A percentile compares a stretch with the other conserved stretches of the same genome.
phyloP scores from a whole-genome alignment of 202 grass and related monocot species.

The Sporobolus alterniflorus region DNA sequence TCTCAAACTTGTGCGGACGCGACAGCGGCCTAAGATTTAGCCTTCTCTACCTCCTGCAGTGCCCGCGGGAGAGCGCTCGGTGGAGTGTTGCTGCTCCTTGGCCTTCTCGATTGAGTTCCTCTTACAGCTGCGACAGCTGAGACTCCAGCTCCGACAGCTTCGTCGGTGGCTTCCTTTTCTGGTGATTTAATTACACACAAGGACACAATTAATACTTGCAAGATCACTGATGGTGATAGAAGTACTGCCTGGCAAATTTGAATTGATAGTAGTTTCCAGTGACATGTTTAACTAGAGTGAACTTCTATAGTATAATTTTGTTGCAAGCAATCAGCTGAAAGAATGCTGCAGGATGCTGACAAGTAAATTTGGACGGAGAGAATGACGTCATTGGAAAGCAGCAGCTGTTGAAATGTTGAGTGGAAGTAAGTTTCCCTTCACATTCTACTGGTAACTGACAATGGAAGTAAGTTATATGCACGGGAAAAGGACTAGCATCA shows the following conservation, averaged over 20 bases:
- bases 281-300: neutral
- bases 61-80: constrained; percentile 62
- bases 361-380: no score
- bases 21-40: constrained; percentile 43
- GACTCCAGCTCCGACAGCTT: constrained; percentile 68
- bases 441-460: neutral
- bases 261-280: neutral
- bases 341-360: neutral
- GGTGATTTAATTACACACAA: constrained; percentile 42
- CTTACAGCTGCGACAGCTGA: constrained; percentile 72
- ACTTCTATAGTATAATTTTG: neutral
- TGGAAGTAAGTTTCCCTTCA: neutral
- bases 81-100: constrained; percentile 72
- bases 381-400: neutral
- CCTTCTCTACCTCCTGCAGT: constrained; percentile 77
- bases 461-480: neutral
- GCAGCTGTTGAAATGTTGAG: neutral
- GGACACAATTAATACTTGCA: constrained; percentile 32
- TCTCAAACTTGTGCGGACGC: constrained; percentile 55
- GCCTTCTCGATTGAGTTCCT: constrained; percentile 82
- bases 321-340: neutral
- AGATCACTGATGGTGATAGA: constrained; percentile 17
- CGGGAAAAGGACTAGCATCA: neutral
- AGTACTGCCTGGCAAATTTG: neutral
- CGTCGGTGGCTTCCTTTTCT: constrained; percentile 70